Percentiles rank a stretch among this genome's conserved stretches.
Conservation (phyloP, 164 flowering plant species). For the Dillenia turbinata region DNA sequence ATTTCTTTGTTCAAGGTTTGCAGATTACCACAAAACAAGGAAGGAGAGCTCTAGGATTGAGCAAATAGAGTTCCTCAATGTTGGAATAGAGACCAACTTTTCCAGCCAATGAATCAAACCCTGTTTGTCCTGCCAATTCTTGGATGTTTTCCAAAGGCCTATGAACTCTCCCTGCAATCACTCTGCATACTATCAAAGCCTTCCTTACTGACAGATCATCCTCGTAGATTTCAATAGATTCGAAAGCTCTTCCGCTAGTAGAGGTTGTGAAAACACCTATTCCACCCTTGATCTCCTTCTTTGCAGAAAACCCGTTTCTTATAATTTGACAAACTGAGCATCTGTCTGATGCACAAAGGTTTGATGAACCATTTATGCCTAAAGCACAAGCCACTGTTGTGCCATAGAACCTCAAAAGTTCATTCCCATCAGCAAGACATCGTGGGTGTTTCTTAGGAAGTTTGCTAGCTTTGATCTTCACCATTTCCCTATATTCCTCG, state of each 20-base stretch:
- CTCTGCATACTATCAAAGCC: constrained; percentile 68
- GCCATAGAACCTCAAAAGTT: constrained; percentile 63
- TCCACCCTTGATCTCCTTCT: constrained; percentile 42
- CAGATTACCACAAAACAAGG: constrained; percentile 93
- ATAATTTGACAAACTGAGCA: constrained; percentile 56
- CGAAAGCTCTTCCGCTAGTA: constrained; percentile 72
- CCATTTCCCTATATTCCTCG: constrained; percentile 66
- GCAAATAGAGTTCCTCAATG: constrained; percentile 87
- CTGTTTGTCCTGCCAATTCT: constrained; percentile 51
- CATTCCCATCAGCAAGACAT: constrained; percentile 76
- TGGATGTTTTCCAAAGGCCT: constrained; percentile 61
- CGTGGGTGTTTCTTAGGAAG: constrained; percentile 72
- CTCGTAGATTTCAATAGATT: constrained; percentile 32
- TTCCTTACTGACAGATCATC: constrained; percentile 35
- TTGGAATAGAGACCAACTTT: constrained; percentile 73
- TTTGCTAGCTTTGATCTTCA: constrained; percentile 64
- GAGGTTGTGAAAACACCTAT: constrained; percentile 74
- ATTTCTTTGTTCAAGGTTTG: constrained; percentile 41
- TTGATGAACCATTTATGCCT: constrained; percentile 48
- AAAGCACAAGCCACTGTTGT: constrained; percentile 54
- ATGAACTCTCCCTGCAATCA: constrained; percentile 77
- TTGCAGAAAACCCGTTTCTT: constrained; percentile 50
- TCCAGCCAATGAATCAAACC: constrained; percentile 82
- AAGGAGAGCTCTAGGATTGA: constrained; percentile 79
- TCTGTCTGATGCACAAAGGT: constrained; percentile 44